Percentiles rank a stretch among this genome's conserved stretches.
Conservation (phyloP, 179 eudicot genomes). For the Pouteria campechiana region DNA sequence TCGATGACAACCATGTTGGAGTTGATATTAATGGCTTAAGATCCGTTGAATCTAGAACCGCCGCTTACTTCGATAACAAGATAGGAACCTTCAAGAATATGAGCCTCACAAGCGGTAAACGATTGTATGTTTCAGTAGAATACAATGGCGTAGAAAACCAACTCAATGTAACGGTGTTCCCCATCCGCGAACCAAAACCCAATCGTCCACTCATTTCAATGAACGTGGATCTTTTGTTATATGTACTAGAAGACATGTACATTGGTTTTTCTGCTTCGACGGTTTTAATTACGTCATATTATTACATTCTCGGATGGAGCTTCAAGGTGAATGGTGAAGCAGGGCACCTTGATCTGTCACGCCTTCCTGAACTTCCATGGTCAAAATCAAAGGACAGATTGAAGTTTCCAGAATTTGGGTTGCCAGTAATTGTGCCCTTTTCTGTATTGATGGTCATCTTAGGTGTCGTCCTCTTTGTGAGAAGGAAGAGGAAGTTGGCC, state of each 20-base stretch:
- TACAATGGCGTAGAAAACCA: constrained; percentile 18
- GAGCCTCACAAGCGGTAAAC: constrained; percentile 6
- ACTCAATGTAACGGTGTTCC: constrained; percentile 36
- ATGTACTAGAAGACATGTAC: constrained; percentile 35
- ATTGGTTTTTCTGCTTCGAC: constrained; percentile 34
- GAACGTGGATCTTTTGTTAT: constrained; percentile 14
- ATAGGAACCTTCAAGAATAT: constrained; percentile 5
- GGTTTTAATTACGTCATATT: constrained; percentile 17
- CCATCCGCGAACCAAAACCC: constrained; percentile 22
- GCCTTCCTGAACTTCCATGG: constrained; percentile 31
- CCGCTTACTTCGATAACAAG: constrained; percentile 13
- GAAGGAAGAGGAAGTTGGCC: constrained; percentile 25
- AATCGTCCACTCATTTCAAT: constrained; percentile 8
- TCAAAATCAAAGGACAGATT: too few species aligned
- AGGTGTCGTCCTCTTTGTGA: constrained; percentile 10
- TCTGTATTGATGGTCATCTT: constrained; percentile 4
- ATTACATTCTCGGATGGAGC: constrained; percentile 15
- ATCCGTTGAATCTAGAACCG: constrained; percentile 9
- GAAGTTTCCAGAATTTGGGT: constrained; percentile 12
- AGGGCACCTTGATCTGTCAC: constrained; percentile 20
- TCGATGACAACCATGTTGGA: constrained; percentile 23
- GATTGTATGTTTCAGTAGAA: too few species aligned
- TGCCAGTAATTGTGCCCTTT: constrained; percentile 9
- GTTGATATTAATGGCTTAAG: constrained; percentile 16
- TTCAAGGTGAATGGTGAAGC: constrained; percentile 27